These are phyloP conservation scores for Talaromyces piceae DNA, from an alignment of 2,329 filamentous ascomycete genomes.

Conservation along the genomic window DNA sequence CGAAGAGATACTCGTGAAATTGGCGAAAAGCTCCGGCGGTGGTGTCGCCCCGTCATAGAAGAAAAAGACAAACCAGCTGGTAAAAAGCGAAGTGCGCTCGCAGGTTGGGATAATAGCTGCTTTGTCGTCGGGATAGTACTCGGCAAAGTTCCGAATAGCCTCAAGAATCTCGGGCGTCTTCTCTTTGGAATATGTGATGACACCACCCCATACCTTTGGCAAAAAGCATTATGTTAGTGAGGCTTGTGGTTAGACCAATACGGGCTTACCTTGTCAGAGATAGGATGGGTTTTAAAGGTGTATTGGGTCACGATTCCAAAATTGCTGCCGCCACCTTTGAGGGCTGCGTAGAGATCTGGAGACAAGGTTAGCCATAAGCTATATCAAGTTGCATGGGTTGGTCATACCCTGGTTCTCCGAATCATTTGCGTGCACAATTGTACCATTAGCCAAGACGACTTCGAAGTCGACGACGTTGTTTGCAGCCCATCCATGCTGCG, in stretches of 20 bases:
- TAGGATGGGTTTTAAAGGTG: constrained; percentile 26
- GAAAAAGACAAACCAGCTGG: constrained; percentile 54
- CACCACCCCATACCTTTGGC: constrained; percentile 42
- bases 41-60: constrained; percentile 54
- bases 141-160: constrained; percentile 28
- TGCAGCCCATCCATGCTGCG: constrained; percentile 44
- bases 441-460: constrained; percentile 42
- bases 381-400: not conserved
- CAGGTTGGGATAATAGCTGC: constrained; percentile 54
- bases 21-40: constrained; percentile 48
- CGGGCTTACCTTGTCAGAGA: constrained; percentile 20
- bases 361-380: not conserved
- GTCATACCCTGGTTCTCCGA: constrained; percentile 24
- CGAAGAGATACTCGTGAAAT: constrained; percentile 45
- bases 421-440: constrained; percentile 35
- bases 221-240: not conserved
- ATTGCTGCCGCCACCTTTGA: constrained; percentile 39
- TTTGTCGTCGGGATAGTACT: constrained; percentile 51
- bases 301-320: constrained; percentile 39
- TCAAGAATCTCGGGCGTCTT: constrained; percentile 28
- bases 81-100: constrained; percentile 40
- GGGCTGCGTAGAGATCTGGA: constrained; percentile 33
- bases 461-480: constrained; percentile 43
- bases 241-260: not conserved
- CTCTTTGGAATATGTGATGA: constrained; percentile 33